Base-by-base conservation (phyloP, 768 basidiomycete species). In the Russula earlei region DNA sequence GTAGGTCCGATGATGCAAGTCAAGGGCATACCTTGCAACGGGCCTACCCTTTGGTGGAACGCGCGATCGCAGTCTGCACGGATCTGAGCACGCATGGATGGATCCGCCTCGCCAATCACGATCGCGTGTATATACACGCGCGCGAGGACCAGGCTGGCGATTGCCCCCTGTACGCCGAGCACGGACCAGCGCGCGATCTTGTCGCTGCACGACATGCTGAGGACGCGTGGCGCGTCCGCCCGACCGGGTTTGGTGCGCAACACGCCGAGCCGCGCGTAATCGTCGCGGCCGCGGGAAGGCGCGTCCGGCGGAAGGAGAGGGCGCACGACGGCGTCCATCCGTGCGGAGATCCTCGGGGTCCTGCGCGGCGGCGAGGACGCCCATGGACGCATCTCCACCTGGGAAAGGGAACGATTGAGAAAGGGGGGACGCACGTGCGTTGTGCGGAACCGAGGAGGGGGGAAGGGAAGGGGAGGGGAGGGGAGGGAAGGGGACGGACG, bases 191-290 rank as follows among this genome's bases (percentile, higher is more conserved):
- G 71, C 0, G 91, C 91, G 40, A 98, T 85, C 70, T 98, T 98
- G 67, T 98, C 94, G 62, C 87, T 91, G 70, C 94, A 98, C 0
- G 92, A 91, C 84, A 96, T 89, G 64, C 80, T 90, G 0, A 79
- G 67, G 1, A 94, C 91, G 0, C 83, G 82, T 0, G 84, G 84
- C 0, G 92, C 85, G 66, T 98, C 94, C 0, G 90, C 87, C 50
- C 94, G 82, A 2, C 92, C 95, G 5, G 94, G 94, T 66, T 97
- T 98, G 0, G 95, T 96, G 31, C 94, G 87, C 43, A 97, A 70
- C 9, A 86, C 83, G 5, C 90, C 87, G 20, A 82, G 71, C 17
- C 83, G 73, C 5, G 79, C 63, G 67, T 95, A 97, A 50, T 88
- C 83, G 63, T 88, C 82, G 19, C 94, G 77, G 4, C 94, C 94